Percentiles rank a stretch among this genome's conserved stretches.
phyloP scores from a whole-genome alignment of 2,329 filamentous ascomycete genomes.

The Penicillium sp. region DNA sequence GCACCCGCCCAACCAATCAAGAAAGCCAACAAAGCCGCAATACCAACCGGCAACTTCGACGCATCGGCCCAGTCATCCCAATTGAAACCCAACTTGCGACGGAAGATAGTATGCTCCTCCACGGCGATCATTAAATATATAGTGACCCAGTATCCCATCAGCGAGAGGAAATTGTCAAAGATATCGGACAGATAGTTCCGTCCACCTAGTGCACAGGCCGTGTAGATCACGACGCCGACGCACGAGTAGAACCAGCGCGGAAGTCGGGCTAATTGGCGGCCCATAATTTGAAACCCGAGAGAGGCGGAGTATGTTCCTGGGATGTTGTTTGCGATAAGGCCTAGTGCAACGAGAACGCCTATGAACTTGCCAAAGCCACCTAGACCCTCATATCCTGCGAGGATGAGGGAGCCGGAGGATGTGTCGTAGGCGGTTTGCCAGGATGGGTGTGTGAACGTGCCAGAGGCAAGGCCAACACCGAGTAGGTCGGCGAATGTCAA shows the following conservation, averaged over 20 bases:
- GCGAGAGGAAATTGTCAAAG: constrained; percentile 38
- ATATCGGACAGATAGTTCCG: constrained; percentile 36
- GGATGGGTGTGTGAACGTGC: constrained; percentile 22
- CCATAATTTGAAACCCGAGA: constrained; percentile 35
- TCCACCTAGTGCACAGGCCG: constrained; percentile 36
- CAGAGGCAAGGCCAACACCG: constrained; percentile 34
- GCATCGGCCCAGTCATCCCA: constrained; percentile 35
- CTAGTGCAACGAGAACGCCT: constrained; percentile 35
- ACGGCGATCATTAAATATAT: constrained; percentile 36
- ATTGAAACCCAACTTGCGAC: constrained; percentile 33
- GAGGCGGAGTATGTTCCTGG: constrained; percentile 37
- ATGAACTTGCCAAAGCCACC: constrained; percentile 36
- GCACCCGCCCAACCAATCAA: constrained; percentile 30
- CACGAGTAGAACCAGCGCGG: constrained; percentile 39
- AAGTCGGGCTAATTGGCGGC: constrained; percentile 25
- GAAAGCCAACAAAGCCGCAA: constrained; percentile 32
- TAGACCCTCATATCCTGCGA: constrained; percentile 30
- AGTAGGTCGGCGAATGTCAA: constrained; percentile 28
- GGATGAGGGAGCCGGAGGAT: constrained; percentile 32
- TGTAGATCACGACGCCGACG: constrained; percentile 34
- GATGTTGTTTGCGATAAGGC: constrained; percentile 37
- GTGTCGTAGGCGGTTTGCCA: constrained; percentile 21
- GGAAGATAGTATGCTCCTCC: constrained; percentile 39
- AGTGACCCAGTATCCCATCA: constrained; percentile 41
- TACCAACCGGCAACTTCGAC: constrained; percentile 33